A percentile compares a stretch with the other conserved stretches of the same genome.
These are phyloP conservation scores for Hyaloraphidium curvatum DNA, from an alignment of 192 early-diverging fungal genomes.

Conservation along the genomic window DNA sequence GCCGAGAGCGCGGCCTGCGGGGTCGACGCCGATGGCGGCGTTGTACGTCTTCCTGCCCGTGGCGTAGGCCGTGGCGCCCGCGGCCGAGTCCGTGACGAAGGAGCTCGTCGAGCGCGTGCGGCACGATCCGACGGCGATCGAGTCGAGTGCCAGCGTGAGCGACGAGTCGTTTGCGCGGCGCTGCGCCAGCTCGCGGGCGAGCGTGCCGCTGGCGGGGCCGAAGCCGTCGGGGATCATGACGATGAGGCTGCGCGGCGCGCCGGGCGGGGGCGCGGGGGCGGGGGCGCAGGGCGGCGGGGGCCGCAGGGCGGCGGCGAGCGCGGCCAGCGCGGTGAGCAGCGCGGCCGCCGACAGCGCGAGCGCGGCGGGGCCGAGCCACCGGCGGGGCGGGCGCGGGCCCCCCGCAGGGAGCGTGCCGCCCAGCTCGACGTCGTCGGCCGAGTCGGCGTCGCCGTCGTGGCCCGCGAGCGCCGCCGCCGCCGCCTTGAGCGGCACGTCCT, in stretches of 20 bases:
- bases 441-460: no score
- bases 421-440: no score
- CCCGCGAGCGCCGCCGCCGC: no score
- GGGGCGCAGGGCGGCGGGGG: no score
- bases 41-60: slow-evolving; percentile 86
- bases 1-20: slow-evolving; percentile 52
- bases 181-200: slow-evolving; percentile 36
- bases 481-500: no score
- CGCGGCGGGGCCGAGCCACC: no score
- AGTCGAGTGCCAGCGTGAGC: slow-evolving; percentile 31
- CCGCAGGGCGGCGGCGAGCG: no score
- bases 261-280: no score
- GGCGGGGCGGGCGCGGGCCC: no score
- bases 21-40: slow-evolving; percentile 41
- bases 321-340: no score
- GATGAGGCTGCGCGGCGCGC: slow-evolving; percentile 71
- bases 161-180: background rate
- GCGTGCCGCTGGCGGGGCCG: slow-evolving; percentile 80
- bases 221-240: slow-evolving; percentile 92
- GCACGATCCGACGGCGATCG: slow-evolving; percentile 66
- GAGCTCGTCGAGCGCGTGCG: slow-evolving; percentile 65
- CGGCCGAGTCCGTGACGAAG: slow-evolving; percentile 87
- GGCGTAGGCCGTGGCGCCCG: slow-evolving; percentile 90
- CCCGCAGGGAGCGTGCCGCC: no score
- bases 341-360: no score